Evolutionary conservation across 805 yeast genomes (phyloP), one percentile per base, ranked within the genome.

Genomic region (Metschnikowia colocasiae): DNA sequence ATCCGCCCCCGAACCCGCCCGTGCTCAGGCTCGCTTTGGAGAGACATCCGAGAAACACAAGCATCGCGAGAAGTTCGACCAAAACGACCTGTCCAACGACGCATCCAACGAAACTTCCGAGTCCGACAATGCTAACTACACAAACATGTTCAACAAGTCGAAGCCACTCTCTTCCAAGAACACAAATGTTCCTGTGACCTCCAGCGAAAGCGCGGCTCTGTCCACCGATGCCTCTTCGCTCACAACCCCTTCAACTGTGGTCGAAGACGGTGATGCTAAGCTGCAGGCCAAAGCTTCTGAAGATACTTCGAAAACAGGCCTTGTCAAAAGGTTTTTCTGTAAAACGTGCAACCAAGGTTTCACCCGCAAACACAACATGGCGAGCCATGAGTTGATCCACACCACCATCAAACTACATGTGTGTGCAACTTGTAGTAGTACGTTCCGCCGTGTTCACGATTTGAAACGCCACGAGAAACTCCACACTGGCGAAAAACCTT

Each of bases 401-500:
- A 75, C 87, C 13, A 72, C 76, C 42, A 75, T 73, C 51, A 82
- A 79, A 59, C 88, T 90, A 1, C 85, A 75, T 63, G 63, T 68
- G 20, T 87, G 95, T 62, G 52, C 75, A 10, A 73, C 75, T 25
- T 87, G 95, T 58, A 67, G 74, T 44, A 69, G 78, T 40, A 76
- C 73, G 53, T 87, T 87, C 62, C 74, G 94, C 50, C 72, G 95
- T 40, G 75, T 80, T 26, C 91, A 86, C 61, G 95, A 87, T 61
- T 70, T 87, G 57, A 85, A 81, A 58, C 74, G 95, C 45, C 95
- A 87, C 58, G 79, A 78, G 48, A 83, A 83, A 62, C 71, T 83
- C 30, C 95, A 87, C 59, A 78, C 89, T 0, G 92, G 92, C 19
- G 88, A 81, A 53, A 82, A 78, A 60, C 91, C 92, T 1, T 82